phyloP scores from a whole-genome alignment of 1,284 basidiomycete genomes.

The Tilletia caries region DNA sequence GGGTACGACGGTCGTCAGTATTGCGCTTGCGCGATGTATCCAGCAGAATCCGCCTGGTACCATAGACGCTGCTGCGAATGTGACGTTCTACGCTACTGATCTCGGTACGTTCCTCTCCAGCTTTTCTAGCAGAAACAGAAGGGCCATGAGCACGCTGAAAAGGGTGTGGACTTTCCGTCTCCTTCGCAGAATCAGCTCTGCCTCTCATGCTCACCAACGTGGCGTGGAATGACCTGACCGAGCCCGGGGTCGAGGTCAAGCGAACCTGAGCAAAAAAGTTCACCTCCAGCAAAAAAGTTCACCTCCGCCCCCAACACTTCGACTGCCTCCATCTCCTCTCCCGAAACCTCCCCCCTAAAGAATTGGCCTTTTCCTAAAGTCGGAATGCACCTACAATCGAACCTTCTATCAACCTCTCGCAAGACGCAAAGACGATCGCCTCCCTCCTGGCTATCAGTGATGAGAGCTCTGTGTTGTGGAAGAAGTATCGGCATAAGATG shows the following conservation, averaged over 20 bases:
- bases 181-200: slow-evolving; percentile 15
- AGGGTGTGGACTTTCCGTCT: neutral
- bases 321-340: neutral
- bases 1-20: neutral
- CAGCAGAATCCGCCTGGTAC: neutral
- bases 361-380: slow-evolving; percentile 14
- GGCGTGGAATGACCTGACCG: neutral
- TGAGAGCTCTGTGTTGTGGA: slow-evolving; percentile 13
- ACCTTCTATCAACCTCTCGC: slow-evolving; percentile 13
- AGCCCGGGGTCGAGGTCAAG: neutral
- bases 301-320: neutral
- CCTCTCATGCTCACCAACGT: slow-evolving; percentile 15
- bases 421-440: neutral
- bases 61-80: neutral
- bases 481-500: slow-evolving; percentile 24
- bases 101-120: slow-evolving; percentile 3
- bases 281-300: too few relatives aligned
- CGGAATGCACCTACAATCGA: slow-evolving; percentile 26
- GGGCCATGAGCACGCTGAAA: neutral
- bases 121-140: neutral
- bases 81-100: slow-evolving; percentile 8
- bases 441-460: neutral
- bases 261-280: neutral
- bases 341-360: neutral
- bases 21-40: neutral